A percentile compares a stretch with the other conserved stretches of the same genome.
phyloP scores from a whole-genome alignment of 192 early-diverging fungal genomes.

The Rhizophagus prolifer region DNA sequence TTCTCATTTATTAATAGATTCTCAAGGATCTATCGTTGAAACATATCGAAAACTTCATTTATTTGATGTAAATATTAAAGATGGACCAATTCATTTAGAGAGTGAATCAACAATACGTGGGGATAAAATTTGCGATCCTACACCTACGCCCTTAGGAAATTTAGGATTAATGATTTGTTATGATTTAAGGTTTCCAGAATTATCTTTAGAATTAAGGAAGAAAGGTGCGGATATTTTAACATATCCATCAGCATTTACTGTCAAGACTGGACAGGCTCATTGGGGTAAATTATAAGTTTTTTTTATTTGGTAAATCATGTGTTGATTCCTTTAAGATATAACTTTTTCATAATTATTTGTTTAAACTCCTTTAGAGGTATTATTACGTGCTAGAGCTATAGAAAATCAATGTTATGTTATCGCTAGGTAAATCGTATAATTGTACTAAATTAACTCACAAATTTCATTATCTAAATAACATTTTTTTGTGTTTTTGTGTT shows the following conservation, averaged over 20 bases:
- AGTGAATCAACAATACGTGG: slow-evolving; percentile 44
- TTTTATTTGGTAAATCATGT: not conserved
- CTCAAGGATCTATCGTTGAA: slow-evolving; percentile 53
- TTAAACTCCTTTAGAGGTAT: slow-evolving; percentile 47
- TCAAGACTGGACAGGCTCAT: slow-evolving; percentile 78
- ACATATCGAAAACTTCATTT: slow-evolving; percentile 78
- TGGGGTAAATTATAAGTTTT: slow-evolving; percentile 54
- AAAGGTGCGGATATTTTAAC: slow-evolving; percentile 70
- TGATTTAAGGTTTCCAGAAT: slow-evolving; percentile 79
- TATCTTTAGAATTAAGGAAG: slow-evolving; percentile 54
- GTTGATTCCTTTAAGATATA: too few species aligned
- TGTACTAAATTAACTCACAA: not conserved
- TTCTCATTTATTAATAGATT: slow-evolving; percentile 66
- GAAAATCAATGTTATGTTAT: slow-evolving; percentile 84
- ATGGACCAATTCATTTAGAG: slow-evolving; percentile 52
- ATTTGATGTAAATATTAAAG: slow-evolving; percentile 68
- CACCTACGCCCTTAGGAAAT: slow-evolving; percentile 54
- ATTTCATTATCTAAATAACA: not conserved
- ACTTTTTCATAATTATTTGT: too few species aligned
- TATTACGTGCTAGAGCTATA: slow-evolving; percentile 79
- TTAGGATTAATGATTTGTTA: slow-evolving; percentile 73
- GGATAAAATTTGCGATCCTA: slow-evolving; percentile 36
- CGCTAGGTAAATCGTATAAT: slow-evolving; percentile 38
- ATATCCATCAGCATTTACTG: slow-evolving; percentile 82
- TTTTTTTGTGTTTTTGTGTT: not conserved